Base-by-base conservation (phyloP, 768 basidiomycete genomes). In the Naganishia randhawae region DNA sequence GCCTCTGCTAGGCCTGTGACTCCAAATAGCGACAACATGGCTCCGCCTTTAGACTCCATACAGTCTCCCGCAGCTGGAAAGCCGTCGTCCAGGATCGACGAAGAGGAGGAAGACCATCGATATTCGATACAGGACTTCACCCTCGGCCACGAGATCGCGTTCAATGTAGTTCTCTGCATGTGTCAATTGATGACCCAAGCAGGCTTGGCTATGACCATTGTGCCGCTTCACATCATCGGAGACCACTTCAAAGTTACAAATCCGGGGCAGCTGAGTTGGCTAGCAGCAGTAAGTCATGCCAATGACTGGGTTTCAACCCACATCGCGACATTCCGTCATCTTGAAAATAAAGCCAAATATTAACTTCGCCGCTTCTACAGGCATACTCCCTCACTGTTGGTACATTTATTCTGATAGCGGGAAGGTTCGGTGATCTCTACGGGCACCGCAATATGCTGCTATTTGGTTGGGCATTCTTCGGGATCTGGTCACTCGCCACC, bases 361-460 rank as follows among this genome's bases (percentile, higher is more conserved):
- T 48, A 48, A 48, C 19, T 22, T n/a, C 39, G 57, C 7, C 16
- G 27, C 22, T 6, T 39, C n/a, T 11, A 3, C 39, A 61, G 57
- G 67, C 45, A 10, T 65, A 75, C 68, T 22, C 55, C 33, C 50
- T 75, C 29, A 75, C 74, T 10, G 63, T 75, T 5, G 74, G 74
- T 8, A 71, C 73, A 22, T 73, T 75, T 27, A 67, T 75, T 27
- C 63, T 75, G 19, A 35, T 66, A 33, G 71, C 71, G 4, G 74
- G 74, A 25, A 62, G 74, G 54, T 45, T 71, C 13, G 74, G 74
- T 0, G 74, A 75, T 62, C 42, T 75, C 14, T 72, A 67, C 55
- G 73, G 67, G 42, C 69, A 69, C 45, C 53, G 50, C 22, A 51
- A 54, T 19, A 48, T 65, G 63, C 35, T 69, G 9, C 39, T 69